These are phyloP conservation scores for Neodidymelliopsis sp. DNA, from an alignment of 2,329 filamentous ascomycete genomes.

Conservation along the genomic window DNA sequence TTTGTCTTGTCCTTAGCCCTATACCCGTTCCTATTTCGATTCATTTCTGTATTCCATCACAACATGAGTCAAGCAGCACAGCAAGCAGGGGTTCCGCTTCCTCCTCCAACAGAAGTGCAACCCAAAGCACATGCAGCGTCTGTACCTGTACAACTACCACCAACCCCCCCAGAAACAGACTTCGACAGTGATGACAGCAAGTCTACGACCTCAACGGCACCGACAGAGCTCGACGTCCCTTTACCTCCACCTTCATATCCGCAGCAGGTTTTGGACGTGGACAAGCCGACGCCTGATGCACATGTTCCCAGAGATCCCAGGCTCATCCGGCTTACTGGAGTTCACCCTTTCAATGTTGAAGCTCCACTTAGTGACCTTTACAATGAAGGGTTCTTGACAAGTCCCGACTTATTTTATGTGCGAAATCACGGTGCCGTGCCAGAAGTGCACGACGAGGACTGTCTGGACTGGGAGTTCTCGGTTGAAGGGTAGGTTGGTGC, in stretches of 20 bases:
- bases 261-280: slow-evolving; percentile 72
- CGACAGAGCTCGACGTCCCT: slow-evolving; percentile 58
- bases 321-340: slow-evolving; percentile 84
- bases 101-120: slow-evolving; percentile 25
- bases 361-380: slow-evolving; percentile 80
- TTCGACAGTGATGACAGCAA: slow-evolving; percentile 39
- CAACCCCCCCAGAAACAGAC: slow-evolving; percentile 47
- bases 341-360: slow-evolving; percentile 92
- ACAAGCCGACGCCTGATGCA: slow-evolving; percentile 81
- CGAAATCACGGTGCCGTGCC: slow-evolving; percentile 89
- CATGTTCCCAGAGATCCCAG: slow-evolving; percentile 82
- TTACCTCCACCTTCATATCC: slow-evolving; percentile 72
- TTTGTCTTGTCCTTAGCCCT: not conserved
- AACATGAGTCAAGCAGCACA: slow-evolving; percentile 31
- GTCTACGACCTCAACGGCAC: slow-evolving; percentile 23
- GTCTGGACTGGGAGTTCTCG: slow-evolving; percentile 80
- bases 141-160: slow-evolving; percentile 34
- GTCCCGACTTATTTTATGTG: slow-evolving; percentile 88
- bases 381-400: slow-evolving; percentile 84
- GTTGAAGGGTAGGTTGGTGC: slow-evolving; percentile 69
- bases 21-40: slow-evolving; percentile 1
- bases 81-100: slow-evolving; percentile 23
- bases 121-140: slow-evolving; percentile 27
- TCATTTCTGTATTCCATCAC: not conserved
- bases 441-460: slow-evolving; percentile 72